Evolutionary conservation across 495 filamentous ascomycete species (phyloP).

Genomic region (Xylaria castorea): DNA sequence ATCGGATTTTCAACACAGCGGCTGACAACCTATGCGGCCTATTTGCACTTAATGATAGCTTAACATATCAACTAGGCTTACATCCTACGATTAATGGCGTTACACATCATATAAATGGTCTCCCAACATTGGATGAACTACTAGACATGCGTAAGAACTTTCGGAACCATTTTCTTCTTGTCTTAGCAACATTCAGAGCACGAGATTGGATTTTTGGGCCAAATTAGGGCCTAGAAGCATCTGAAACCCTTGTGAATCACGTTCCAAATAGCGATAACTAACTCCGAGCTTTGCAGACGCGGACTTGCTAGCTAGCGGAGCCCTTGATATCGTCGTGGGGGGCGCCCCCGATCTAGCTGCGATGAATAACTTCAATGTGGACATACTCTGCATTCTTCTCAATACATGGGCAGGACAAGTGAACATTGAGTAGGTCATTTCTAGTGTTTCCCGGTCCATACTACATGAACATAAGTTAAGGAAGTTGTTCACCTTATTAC

Average conservation of each 20-base stretch:
- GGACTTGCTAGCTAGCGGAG: not conserved
- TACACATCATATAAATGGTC: not conserved
- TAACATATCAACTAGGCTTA: conserved; percentile 10
- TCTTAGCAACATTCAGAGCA: no score
- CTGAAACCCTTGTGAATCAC: no score
- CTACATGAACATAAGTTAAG: not conserved
- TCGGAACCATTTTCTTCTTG: no score
- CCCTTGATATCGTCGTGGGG: not conserved
- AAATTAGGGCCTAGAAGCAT: no score
- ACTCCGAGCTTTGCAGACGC: not conserved
- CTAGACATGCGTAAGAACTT: not conserved
- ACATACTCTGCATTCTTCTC: not conserved
- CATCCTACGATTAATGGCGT: conserved; percentile 11
- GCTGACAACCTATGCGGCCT: not conserved
- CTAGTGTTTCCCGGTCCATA: not conserved
- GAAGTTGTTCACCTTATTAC: not conserved
- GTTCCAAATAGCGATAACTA: not conserved
- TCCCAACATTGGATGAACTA: not conserved
- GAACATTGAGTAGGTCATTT: conserved; percentile 1
- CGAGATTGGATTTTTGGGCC: no score
- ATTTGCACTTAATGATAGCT: conserved; percentile 5
- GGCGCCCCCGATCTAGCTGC: not conserved
- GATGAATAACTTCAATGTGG: not conserved
- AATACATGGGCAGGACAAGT: not conserved
- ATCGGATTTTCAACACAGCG: not conserved